Evolutionary conservation across 2,329 filamentous ascomycete species (phyloP), one percentile per base, ranked within the genome.

Genomic region (Teratosphaeria destructans): DNA sequence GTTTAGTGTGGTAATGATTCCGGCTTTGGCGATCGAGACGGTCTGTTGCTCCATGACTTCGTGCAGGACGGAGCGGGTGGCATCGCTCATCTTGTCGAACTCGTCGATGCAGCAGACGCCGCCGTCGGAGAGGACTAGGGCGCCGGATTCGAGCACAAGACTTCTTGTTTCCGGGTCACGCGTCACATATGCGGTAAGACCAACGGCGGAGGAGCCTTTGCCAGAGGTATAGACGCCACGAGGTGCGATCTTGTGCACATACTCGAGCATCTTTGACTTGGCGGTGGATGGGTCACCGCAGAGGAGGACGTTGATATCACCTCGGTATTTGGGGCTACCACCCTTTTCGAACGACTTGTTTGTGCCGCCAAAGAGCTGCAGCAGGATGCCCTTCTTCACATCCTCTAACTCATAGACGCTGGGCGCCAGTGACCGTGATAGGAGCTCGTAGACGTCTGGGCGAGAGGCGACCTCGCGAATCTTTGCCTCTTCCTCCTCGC

Each of bases 341-440:
- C 94, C 94, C 75, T 96, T 97, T 61, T 95, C 85, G 74, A 99
- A 99, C 0, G 89, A 90, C 77, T 99, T 99, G 79, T 99, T 99
- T 37, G 94, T 96, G 59, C 94, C 94, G 43, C 94, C 93, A 72
- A 99, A 99, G 49, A 99, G 84, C 71, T 99, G 94, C 3, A 99
- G 85, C 11, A 99, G 80, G 62, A 99, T 96, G 11, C 94, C 94
- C 77, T 99, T 99, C 81, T 99, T 99, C 55, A 97, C 91, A 69
- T 99, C 94, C 66, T 99, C 94, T 86, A 95, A 89, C 75, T 99
- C 94, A 77, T 95, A 96, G 69, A 99, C 88, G 61, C 92, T 96
- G 14, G 94, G 94, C 2, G 94, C 94, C 32, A 99, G 79, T 1
- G 93, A 97, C 43, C 93, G 85, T 19, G 94, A 83, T 3, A 99